Conservation (phyloP, 805 yeast genomes). For the Cyberlindnera lachancei region DNA sequence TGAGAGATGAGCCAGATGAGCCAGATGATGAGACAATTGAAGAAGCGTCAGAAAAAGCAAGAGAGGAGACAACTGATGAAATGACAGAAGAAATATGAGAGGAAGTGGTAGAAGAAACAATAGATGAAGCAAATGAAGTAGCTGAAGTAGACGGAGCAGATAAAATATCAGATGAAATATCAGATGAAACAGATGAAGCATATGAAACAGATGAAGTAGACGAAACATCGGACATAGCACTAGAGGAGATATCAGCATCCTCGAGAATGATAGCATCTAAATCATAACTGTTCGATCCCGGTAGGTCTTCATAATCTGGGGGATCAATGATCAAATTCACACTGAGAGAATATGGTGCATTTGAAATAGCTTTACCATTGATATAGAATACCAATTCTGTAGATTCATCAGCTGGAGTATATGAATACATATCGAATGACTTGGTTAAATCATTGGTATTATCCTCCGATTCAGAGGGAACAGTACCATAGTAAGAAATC, state of each 20-base stretch:
- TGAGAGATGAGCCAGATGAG: slow-evolving; percentile 12
- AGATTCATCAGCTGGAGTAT: slow-evolving; percentile 32
- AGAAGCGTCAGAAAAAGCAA: slow-evolving; percentile 8
- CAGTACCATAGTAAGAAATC: slow-evolving; percentile 25
- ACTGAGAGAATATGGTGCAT: slow-evolving; percentile 40
- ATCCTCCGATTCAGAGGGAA: slow-evolving; percentile 35
- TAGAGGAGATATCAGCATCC: slow-evolving; percentile 5
- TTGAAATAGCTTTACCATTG: slow-evolving; percentile 54
- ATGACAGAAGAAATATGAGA: too few species aligned
- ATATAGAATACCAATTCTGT: slow-evolving; percentile 24
- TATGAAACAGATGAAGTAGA: too few species aligned
- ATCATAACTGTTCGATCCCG: slow-evolving; percentile 8
- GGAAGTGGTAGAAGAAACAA: too few species aligned
- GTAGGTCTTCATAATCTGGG: slow-evolving; percentile 12
- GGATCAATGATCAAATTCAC: slow-evolving; percentile 22
- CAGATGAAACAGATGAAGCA: too few species aligned
- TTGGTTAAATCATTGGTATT: background rate
- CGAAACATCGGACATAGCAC: too few species aligned
- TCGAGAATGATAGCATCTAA: slow-evolving; percentile 6
- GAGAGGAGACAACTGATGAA: too few species aligned
- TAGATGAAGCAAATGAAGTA: too few species aligned
- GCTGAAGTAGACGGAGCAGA: too few species aligned
- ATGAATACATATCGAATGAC: background rate
- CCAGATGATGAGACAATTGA: slow-evolving; percentile 5
- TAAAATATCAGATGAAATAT: too few species aligned